phyloP scores from a whole-genome alignment of 306 rosid species.

The Dryas drummondii region DNA sequence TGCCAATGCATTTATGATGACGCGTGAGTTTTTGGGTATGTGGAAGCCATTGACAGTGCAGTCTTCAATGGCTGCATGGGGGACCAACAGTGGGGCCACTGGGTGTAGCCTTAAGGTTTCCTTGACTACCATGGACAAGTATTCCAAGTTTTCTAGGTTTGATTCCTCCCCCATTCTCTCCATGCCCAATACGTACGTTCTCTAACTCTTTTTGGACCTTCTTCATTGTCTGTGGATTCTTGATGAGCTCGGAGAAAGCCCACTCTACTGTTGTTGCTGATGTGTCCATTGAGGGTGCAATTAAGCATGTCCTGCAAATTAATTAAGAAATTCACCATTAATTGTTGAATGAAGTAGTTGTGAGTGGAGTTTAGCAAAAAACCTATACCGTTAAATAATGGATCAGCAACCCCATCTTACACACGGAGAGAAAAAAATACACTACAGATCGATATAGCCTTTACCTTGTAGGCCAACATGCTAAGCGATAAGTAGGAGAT shows the following conservation, averaged over 20 bases:
- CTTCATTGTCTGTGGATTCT: neutral
- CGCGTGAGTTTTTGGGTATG: neutral
- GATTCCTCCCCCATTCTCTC: slow-evolving; percentile 9
- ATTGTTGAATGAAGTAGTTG: no score
- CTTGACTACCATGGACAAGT: neutral
- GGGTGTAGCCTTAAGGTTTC: slow-evolving; percentile 3
- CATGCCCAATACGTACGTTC: neutral
- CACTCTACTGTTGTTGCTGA: slow-evolving; percentile 4
- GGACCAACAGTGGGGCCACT: neutral
- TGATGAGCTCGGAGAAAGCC: neutral
- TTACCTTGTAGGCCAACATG: no score
- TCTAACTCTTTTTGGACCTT: neutral
- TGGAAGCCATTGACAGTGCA: neutral
- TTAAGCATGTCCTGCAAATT: neutral
- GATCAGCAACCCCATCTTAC: no score
- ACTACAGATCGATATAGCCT: no score
- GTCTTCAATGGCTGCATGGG: neutral
- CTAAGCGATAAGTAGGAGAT: no score
- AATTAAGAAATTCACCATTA: neutral
- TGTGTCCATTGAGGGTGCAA: neutral
- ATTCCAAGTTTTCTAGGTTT: slow-evolving; percentile 5
- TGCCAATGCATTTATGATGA: slow-evolving; percentile 28
- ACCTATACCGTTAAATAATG: no score
- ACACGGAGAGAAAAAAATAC: no score
- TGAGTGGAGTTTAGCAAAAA: no score